These are phyloP conservation scores for Scutellospora calospora DNA, from an alignment of 371 early-diverging fungal species.

Conservation along the genomic window DNA sequence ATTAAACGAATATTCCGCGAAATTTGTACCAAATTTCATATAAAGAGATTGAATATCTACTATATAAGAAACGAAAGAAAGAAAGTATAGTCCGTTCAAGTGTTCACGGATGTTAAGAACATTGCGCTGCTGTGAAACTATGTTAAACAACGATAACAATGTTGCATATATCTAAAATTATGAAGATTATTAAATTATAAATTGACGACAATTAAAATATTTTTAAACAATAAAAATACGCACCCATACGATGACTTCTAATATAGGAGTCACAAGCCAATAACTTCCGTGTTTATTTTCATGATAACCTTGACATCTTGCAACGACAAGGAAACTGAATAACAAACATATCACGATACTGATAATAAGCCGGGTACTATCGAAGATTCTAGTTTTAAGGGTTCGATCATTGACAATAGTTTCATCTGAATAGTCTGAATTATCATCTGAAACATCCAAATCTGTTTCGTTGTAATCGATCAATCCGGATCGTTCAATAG, in stretches of 20 bases:
- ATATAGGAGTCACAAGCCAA: neutral
- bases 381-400: constrained; percentile 4
- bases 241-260: constrained; percentile 29
- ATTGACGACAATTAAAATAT: neutral
- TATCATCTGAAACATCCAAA: neutral
- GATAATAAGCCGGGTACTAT: neutral
- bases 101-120: constrained; percentile 8
- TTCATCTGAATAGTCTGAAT: constrained; percentile 4
- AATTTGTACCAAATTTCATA: neutral
- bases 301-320: neutral
- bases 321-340: neutral
- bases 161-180: constrained; percentile 7
- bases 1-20: neutral
- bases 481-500: neutral
- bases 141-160: neutral
- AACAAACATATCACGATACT: neutral
- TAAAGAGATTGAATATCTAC: constrained; percentile 22
- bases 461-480: neutral
- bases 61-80: constrained; percentile 1
- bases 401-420: neutral
- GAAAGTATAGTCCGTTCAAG: neutral
- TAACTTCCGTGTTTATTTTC: neutral
- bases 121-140: constrained; percentile 8
- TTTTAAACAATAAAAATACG: neutral
- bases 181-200: neutral